phyloP scores from a whole-genome alignment of 306 rosid species.

The Abrus pulchellus region DNA sequence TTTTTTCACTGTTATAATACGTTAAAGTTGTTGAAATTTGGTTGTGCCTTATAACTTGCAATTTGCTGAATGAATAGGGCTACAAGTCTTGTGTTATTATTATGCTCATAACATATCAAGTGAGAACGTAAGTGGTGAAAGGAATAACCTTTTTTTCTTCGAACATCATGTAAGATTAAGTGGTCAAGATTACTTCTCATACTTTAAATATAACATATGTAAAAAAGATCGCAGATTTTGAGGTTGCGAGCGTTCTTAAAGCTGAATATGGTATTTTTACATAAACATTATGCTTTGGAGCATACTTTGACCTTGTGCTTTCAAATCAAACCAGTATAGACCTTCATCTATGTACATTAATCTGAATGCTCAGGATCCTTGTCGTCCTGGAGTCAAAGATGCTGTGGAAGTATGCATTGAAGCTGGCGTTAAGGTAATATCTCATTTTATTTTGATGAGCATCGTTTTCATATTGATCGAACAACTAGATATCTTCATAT shows the following conservation, averaged over 20 bases:
- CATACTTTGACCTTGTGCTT: conserved; percentile 19
- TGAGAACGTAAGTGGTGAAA: neutral
- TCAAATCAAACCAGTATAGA: conserved; percentile 25
- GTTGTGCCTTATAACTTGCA: neutral
- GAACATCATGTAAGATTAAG: neutral
- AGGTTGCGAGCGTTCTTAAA: conserved; percentile 9
- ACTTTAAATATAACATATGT: neutral
- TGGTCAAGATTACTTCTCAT: neutral
- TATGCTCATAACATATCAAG: conserved; percentile 2
- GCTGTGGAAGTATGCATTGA: conserved; percentile 78
- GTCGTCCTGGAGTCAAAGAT: conserved; percentile 82
- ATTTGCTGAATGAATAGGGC: conserved; percentile 13
- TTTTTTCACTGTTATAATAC: neutral
- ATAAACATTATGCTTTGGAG: conserved; percentile 3
- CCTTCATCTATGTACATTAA: conserved; percentile 36
- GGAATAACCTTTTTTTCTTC: neutral
- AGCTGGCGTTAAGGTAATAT: conserved; percentile 94
- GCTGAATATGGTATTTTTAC: conserved; percentile 4
- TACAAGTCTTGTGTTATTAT: neutral
- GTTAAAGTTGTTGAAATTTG: conserved; percentile 14
- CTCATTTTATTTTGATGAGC: conserved; percentile 40
- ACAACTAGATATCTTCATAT: conserved; percentile 27
- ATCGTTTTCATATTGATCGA: conserved; percentile 21
- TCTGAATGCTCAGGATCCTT: conserved; percentile 78
- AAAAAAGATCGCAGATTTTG: conserved; percentile 19